Evolutionary conservation across 139 green algal species (phyloP).

Genomic region (Picochlorum sp.): DNA sequence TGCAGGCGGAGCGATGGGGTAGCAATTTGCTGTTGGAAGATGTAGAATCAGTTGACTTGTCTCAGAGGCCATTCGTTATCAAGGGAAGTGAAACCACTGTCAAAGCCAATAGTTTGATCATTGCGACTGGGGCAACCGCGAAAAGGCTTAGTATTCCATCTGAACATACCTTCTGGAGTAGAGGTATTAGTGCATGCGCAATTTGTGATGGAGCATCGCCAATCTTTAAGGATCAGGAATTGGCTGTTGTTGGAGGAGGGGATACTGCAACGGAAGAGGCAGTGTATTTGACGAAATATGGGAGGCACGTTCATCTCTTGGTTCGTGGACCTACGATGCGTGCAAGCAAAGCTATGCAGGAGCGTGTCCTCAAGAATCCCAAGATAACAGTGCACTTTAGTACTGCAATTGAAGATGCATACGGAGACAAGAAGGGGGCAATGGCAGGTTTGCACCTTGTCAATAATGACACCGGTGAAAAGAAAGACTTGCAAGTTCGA

Average conservation of each 20-base stretch:
- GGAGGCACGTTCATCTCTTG: constrained; percentile 82
- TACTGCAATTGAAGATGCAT: constrained; percentile 65
- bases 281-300: constrained; percentile 97
- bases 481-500: constrained; percentile 46
- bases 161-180: constrained; percentile 83
- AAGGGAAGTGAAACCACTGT: constrained; percentile 53
- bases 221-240: constrained; percentile 68
- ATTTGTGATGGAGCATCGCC: constrained; percentile 70
- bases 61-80: constrained; percentile 65
- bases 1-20: constrained; percentile 93
- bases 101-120: constrained; percentile 72
- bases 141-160: constrained; percentile 72
- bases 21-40: constrained; percentile 84
- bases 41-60: constrained; percentile 81
- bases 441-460: constrained; percentile 47
- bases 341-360: constrained; percentile 82
- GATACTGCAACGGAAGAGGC: constrained; percentile 94
- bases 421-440: constrained; percentile 35
- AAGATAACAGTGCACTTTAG: constrained; percentile 70
- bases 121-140: constrained; percentile 92
- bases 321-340: constrained; percentile 70
- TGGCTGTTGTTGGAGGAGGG: constrained; percentile 93
- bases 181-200: constrained; percentile 61
- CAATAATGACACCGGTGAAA: constrained; percentile 42
- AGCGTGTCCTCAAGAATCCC: constrained; percentile 52